Evolutionary conservation across 2,329 filamentous ascomycete genomes (phyloP).

Genomic region (Scopulariopsis brevicaulis): DNA sequence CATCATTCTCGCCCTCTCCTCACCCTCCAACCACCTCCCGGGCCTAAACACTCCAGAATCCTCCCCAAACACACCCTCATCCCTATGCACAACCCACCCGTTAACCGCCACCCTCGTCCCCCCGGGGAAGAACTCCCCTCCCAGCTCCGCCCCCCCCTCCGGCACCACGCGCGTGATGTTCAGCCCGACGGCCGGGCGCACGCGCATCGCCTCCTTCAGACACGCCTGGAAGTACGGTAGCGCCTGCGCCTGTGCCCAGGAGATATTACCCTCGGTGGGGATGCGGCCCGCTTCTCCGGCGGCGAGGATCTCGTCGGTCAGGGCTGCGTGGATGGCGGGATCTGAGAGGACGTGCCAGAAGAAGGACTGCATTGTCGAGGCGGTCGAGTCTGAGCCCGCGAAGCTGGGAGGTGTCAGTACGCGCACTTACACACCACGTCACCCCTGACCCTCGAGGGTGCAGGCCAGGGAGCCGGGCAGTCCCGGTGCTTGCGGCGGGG

Average conservation of each 20-base stretch:
- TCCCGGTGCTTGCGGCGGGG: no score
- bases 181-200: conserved; percentile 40
- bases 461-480: no score
- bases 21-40: conserved; percentile 39
- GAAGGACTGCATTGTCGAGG: conserved; percentile 46
- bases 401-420: conserved; percentile 24
- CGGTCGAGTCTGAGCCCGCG: conserved; percentile 49
- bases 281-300: conserved; percentile 24
- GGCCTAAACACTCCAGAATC: conserved; percentile 41
- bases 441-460: neutral
- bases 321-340: conserved; percentile 23
- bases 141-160: conserved; percentile 36
- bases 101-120: conserved; percentile 42
- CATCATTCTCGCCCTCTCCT: conserved; percentile 31
- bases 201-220: conserved; percentile 42
- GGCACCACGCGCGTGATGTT: conserved; percentile 41
- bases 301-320: conserved; percentile 30
- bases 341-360: conserved; percentile 37
- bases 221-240: conserved; percentile 45
- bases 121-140: conserved; percentile 36
- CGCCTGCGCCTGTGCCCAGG: conserved; percentile 33
- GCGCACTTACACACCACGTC: neutral
- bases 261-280: conserved; percentile 27
- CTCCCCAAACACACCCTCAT: conserved; percentile 32
- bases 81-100: conserved; percentile 40